These are phyloP conservation scores for Chlorella sp. DNA, from an alignment of 139 green algal species.

Conservation along the genomic window DNA sequence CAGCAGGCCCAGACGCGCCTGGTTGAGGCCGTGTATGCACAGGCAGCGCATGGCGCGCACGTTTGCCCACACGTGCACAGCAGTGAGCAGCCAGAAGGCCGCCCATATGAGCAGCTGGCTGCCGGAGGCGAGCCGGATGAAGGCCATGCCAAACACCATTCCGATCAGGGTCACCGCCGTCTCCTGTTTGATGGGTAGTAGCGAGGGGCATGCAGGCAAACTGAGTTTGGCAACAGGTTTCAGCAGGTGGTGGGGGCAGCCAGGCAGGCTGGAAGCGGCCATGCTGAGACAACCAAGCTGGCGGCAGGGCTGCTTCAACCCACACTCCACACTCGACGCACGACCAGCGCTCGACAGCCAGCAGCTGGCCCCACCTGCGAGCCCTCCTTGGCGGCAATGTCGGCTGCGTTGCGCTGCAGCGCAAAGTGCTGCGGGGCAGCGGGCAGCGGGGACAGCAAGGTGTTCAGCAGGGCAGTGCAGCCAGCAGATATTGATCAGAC, in stretches of 20 bases:
- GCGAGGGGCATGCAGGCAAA: background rate
- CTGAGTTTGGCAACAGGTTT: background rate
- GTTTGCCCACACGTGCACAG: conserved; percentile 83
- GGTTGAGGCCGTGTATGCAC: conserved; percentile 77
- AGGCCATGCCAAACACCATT: conserved; percentile 80
- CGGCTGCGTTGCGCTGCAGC: conserved; percentile 72
- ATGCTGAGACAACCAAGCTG: too few relatives aligned
- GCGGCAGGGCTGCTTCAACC: too few relatives aligned
- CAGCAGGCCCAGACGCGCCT: conserved; percentile 62
- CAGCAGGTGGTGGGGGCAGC: background rate
- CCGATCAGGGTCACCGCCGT: conserved; percentile 77
- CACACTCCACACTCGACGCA: too few relatives aligned
- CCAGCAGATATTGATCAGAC: too few relatives aligned
- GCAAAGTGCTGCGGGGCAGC: conserved; percentile 74
- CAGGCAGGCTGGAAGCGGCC: background rate
- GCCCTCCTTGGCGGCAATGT: conserved; percentile 86
- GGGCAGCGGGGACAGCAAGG: too few relatives aligned
- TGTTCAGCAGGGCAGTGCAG: too few relatives aligned
- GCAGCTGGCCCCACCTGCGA: conserved; percentile 56
- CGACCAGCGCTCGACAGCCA: too few relatives aligned
- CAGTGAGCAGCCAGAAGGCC: conserved; percentile 37
- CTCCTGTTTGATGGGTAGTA: conserved; percentile 59
- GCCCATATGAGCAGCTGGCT: conserved; percentile 24
- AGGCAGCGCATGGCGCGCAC: conserved; percentile 78
- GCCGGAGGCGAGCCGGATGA: conserved; percentile 44